Conservation (phyloP, 306 rosid genomes). For the Prunus campanulata region DNA sequence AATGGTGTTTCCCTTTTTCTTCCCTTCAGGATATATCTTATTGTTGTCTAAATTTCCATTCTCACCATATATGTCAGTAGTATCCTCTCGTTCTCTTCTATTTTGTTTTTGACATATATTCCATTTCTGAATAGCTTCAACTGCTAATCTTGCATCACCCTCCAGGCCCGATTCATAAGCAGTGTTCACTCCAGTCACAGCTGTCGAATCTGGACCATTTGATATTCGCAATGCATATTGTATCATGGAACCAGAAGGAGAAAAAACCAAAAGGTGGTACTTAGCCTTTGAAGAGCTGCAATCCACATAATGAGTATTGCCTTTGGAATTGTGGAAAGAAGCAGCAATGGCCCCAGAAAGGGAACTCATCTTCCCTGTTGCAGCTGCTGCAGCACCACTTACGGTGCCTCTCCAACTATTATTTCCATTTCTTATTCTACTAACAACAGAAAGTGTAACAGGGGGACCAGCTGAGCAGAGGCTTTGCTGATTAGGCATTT, state of each 20-base stretch:
- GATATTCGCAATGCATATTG: constrained; percentile 64
- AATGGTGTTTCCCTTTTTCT: constrained; percentile 33
- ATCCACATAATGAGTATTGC: constrained; percentile 43
- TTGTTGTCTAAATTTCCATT: constrained; percentile 59
- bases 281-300: constrained; percentile 52
- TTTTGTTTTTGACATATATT: constrained; percentile 76
- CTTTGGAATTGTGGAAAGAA: constrained; percentile 59
- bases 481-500: constrained; percentile 52
- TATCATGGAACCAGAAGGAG: constrained; percentile 80
- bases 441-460: constrained; percentile 70
- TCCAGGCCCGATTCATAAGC: constrained; percentile 53
- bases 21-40: constrained; percentile 59
- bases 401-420: constrained; percentile 91
- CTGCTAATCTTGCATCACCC: constrained; percentile 62
- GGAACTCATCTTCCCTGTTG: constrained; percentile 63
- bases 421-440: constrained; percentile 77
- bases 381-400: constrained; percentile 95
- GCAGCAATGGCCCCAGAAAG: constrained; percentile 84
- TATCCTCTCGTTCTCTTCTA: constrained; percentile 67
- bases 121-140: constrained; percentile 94
- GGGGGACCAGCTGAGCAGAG: constrained; percentile 57
- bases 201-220: constrained; percentile 39
- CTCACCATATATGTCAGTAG: constrained; percentile 86
- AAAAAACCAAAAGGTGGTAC: constrained; percentile 71
- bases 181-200: constrained; percentile 46